phyloP scores from a whole-genome alignment of 139 green algal species.

The Picochlorum sp. region DNA sequence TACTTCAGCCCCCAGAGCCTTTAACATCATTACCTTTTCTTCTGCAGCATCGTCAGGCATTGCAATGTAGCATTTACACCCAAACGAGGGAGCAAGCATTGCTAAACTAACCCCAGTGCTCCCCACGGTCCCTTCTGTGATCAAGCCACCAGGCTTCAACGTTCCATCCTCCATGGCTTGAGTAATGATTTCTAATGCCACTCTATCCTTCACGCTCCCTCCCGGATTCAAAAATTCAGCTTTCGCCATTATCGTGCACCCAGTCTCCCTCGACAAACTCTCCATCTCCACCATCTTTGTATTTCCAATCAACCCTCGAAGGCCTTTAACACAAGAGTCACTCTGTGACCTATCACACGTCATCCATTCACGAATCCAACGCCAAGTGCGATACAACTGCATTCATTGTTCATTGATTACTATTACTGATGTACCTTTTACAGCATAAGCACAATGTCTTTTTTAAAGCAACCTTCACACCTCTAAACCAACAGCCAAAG shows the following conservation, averaged over 20 bases:
- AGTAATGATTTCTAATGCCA: constrained; percentile 72
- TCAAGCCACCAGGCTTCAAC: constrained; percentile 54
- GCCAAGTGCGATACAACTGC: too few relatives aligned
- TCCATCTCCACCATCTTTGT: constrained; percentile 66
- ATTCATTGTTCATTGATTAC: too few relatives aligned
- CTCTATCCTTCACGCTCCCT: constrained; percentile 81
- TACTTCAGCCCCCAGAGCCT: constrained; percentile 60
- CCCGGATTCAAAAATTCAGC: constrained; percentile 91
- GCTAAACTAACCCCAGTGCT: constrained; percentile 81
- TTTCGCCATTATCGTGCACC: constrained; percentile 77
- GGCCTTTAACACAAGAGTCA: constrained; percentile 8
- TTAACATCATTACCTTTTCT: constrained; percentile 72
- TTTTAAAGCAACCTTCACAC: too few relatives aligned
- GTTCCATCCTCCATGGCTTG: constrained; percentile 51
- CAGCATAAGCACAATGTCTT: too few relatives aligned
- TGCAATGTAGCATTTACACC: constrained; percentile 64
- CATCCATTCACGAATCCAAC: too few relatives aligned
- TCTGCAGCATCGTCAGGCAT: constrained; percentile 87
- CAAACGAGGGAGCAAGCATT: constrained; percentile 50
- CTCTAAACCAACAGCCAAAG: too few relatives aligned
- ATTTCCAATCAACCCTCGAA: constrained; percentile 64
- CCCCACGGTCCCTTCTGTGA: constrained; percentile 80
- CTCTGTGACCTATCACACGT: neutral
- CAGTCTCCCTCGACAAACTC: constrained; percentile 61
- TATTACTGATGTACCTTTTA: too few relatives aligned